Base-by-base conservation (phyloP, 2,329 filamentous ascomycete species). In the Talaromyces sp. region DNA sequence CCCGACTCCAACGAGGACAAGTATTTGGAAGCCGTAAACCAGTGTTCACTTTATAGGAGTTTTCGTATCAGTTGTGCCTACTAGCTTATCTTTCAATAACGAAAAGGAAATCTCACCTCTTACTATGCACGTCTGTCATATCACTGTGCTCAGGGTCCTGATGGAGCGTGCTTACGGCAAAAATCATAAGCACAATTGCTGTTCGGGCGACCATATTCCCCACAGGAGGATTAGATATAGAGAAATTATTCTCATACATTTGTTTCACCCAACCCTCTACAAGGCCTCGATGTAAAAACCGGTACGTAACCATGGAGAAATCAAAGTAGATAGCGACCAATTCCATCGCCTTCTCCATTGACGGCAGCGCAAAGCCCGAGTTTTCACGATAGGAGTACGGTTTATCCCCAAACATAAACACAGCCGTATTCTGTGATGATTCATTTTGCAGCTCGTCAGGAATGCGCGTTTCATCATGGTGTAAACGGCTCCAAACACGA, bases 401-500 rank as follows among this genome's bases (percentile, higher is more conserved):
- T 19, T 75, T 78, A 56, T 83, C 81, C 0, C 80, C 80, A 20
- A 80, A 80, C 54, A 75, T 73, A 51, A 76, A 77, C 1, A 82
- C 68, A 0, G 74, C 71, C 16, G 82, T 80, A 24, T 75, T 73
- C 20, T 73, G 72, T 1, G 62, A 65, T 0, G 61, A 62, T 36
- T 71, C 70, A 53, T 66, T 63, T 19, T 65, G 62, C 33, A 67
- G 46, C 14, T 61, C 60, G 48, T 64, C 62, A 0, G 68, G 67
- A 24, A 69, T 64, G 3, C 67, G 64, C 0, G 67, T 70, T 36
- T 74, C 75, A 78, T 85, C 46, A 78, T 86, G 41, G 77, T 86
- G 57, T 63, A 90, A 50, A 78, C 87, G 72, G 78, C 87, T 68
- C 86, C 88, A 77, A 79, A 87, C 75, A 77, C 87, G 85, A 69